Conservation (phyloP, 2,329 filamentous ascomycete genomes). For the Cytospora schulzeri region DNA sequence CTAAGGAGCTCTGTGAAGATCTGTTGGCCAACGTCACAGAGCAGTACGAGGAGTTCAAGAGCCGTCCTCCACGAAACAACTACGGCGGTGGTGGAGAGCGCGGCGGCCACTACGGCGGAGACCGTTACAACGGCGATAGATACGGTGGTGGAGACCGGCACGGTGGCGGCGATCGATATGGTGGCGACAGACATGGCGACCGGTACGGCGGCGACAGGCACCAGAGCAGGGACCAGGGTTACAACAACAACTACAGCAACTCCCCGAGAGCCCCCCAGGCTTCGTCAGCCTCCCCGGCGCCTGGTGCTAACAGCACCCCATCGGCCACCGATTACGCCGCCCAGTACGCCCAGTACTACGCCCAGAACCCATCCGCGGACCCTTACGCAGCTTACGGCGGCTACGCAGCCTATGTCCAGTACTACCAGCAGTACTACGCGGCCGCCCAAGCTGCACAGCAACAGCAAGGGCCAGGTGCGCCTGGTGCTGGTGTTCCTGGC, state of each 20-base stretch:
- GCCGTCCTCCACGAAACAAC: constrained; percentile 69
- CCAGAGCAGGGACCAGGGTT: constrained; percentile 30
- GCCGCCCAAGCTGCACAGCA: constrained; percentile 53
- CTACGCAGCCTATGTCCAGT: constrained; percentile 74
- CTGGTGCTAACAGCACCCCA: constrained; percentile 47
- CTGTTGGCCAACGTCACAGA: constrained; percentile 83
- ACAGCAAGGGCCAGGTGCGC: constrained; percentile 48
- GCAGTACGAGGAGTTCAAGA: constrained; percentile 91
- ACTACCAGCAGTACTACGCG: constrained; percentile 73
- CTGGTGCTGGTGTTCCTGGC: constrained; percentile 41
- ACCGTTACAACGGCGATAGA: constrained; percentile 43
- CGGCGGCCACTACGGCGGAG: constrained; percentile 27
- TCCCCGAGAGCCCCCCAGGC: constrained; percentile 15
- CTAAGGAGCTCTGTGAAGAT: constrained; percentile 86
- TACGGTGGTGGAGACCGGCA: constrained; percentile 44
- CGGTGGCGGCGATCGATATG: constrained; percentile 42
- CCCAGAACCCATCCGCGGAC: constrained; percentile 52
- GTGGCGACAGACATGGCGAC: constrained; percentile 38
- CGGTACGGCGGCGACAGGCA: constrained; percentile 37
- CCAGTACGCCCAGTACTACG: constrained; percentile 84
- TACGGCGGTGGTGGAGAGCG: constrained; percentile 44
- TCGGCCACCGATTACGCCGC: constrained; percentile 68
- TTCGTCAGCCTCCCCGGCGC: constrained; percentile 39
- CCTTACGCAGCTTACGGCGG: constrained; percentile 92
- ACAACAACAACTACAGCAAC: constrained; percentile 14